These are phyloP conservation scores for Taphrina sp. DNA, from an alignment of 1,139 yeast species.

Conservation along the genomic window DNA sequence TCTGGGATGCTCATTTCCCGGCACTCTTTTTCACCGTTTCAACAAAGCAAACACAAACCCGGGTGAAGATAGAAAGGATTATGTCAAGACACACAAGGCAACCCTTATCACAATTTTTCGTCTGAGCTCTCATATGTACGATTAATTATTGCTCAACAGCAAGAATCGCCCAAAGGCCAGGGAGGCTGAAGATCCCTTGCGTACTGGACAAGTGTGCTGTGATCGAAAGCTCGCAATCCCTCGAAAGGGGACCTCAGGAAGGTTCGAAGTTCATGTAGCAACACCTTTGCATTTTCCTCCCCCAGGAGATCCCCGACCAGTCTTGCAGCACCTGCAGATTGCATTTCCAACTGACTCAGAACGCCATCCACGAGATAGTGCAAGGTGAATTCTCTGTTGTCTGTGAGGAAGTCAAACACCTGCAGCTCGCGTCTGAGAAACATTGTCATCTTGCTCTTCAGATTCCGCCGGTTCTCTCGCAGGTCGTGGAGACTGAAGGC, in stretches of 20 bases:
- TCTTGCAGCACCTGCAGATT: conserved; percentile 13
- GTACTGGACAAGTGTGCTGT: conserved; percentile 26
- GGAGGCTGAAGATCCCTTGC: conserved; percentile 11
- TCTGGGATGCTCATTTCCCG: too few relatives aligned
- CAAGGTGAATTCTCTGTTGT: conserved; percentile 6
- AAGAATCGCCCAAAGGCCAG: too few relatives aligned
- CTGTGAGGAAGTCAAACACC: conserved; percentile 14
- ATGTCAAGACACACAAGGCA: too few relatives aligned
- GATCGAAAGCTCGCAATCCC: conserved; percentile 10
- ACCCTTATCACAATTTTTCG: too few relatives aligned
- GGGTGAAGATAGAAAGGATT: too few relatives aligned
- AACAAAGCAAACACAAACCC: too few relatives aligned
- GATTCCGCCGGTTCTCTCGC: background rate
- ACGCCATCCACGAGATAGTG: conserved; percentile 27
- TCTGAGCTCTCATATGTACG: too few relatives aligned
- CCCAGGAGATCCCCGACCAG: conserved; percentile 24
- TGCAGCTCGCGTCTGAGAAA: conserved; percentile 24
- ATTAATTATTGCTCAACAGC: background rate
- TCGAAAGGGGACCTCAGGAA: conserved; percentile 29
- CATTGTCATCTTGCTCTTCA: conserved; percentile 23
- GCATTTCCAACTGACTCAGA: conserved; percentile 17
- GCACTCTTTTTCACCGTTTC: too few relatives aligned
- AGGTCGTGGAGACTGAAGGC: conserved; percentile 8
- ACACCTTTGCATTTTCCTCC: background rate
- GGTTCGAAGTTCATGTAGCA: conserved; percentile 25